A percentile compares a stretch with the other conserved stretches of the same genome.
phyloP scores from a whole-genome alignment of 805 yeast genomes.

The Pichia californica region DNA sequence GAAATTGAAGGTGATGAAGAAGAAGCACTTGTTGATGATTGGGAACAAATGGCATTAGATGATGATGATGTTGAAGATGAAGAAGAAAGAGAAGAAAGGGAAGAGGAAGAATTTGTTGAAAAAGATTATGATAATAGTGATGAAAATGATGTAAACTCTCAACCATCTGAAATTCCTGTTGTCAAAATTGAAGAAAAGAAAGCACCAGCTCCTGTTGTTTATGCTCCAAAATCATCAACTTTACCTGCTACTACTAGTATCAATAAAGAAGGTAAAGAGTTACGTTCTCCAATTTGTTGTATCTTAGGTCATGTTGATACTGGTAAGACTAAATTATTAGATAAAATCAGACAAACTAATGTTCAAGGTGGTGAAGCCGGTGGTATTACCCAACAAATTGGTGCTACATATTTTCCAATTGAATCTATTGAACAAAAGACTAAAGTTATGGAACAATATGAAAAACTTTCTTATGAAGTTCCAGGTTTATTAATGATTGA shows the following conservation, averaged over 20 bases:
- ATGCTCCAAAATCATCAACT: slow-evolving; percentile 19
- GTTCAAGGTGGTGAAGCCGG: slow-evolving; percentile 99
- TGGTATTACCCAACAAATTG: slow-evolving; percentile 99
- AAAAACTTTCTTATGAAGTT: slow-evolving; percentile 81
- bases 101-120: slow-evolving; percentile 27
- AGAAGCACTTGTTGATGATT: slow-evolving; percentile 64
- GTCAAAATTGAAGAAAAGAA: slow-evolving; percentile 22
- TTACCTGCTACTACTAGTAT: slow-evolving; percentile 18
- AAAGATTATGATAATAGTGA: slow-evolving; percentile 26
- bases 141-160: slow-evolving; percentile 18
- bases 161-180: not conserved
- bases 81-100: slow-evolving; percentile 28
- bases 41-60: slow-evolving; percentile 69
- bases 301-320: slow-evolving; percentile 99
- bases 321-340: slow-evolving; percentile 96
- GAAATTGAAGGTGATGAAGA: slow-evolving; percentile 34
- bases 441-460: slow-evolving; percentile 80
- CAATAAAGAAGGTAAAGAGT: slow-evolving; percentile 33
- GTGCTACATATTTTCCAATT: slow-evolving; percentile 99
- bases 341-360: slow-evolving; percentile 95
- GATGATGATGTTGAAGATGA: slow-evolving; percentile 41
- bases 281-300: slow-evolving; percentile 99
- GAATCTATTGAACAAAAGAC: slow-evolving; percentile 90
- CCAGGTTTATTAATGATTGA: slow-evolving; percentile 96
- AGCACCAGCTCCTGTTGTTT: slow-evolving; percentile 15